These are phyloP conservation scores for Boletus reticulatus DNA, from an alignment of 768 basidiomycete species.

Conservation along the genomic window DNA sequence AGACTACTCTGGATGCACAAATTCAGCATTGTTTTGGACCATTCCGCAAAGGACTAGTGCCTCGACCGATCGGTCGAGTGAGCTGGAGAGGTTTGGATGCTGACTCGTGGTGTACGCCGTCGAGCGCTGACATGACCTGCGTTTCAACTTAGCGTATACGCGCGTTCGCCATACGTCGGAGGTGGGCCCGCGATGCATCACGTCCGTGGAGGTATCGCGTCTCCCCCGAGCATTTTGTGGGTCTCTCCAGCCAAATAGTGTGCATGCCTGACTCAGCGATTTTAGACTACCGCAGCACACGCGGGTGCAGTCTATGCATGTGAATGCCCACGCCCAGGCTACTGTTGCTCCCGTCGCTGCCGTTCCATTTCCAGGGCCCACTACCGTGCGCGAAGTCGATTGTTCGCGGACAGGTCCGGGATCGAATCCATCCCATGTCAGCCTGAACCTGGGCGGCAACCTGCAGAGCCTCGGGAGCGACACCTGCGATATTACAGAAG, in stretches of 20 bases:
- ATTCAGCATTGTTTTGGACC: constrained; percentile 1
- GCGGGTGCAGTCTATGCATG: neutral
- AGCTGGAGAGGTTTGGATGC: constrained; percentile 4
- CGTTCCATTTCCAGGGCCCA: neutral
- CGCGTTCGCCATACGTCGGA: neutral
- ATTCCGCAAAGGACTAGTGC: neutral
- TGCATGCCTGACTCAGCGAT: neutral
- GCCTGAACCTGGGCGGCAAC: neutral
- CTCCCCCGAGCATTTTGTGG: neutral
- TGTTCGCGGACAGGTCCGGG: neutral
- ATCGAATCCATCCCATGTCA: neutral
- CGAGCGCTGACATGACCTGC: neutral
- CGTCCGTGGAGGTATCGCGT: neutral
- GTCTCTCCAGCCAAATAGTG: neutral
- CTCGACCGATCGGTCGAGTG: neutral
- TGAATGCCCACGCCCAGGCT: neutral
- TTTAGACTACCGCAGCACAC: neutral
- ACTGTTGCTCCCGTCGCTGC: neutral
- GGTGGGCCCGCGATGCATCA: neutral
- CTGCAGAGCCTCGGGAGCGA: neutral
- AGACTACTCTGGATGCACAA: neutral
- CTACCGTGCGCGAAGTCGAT: neutral
- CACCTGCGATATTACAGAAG: neutral
- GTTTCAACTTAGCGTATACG: neutral
- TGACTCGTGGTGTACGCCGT: neutral